Evolutionary conservation across 805 yeast species (phyloP).

Genomic region (Candida mattraensis): DNA sequence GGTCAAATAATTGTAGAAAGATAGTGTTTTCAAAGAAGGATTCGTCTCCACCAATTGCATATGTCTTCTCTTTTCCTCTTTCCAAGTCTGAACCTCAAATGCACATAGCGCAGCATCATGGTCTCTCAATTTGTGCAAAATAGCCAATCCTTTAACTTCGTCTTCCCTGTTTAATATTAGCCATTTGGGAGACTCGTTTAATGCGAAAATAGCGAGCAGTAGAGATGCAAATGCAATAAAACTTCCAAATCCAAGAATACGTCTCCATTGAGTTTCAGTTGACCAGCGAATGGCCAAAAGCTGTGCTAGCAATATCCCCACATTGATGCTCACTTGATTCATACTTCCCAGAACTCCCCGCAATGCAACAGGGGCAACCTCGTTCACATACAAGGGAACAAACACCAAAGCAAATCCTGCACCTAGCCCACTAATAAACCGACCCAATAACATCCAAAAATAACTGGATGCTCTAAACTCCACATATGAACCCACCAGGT

Average conservation of each 20-base stretch:
- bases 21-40: conserved; percentile 24
- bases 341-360: conserved; percentile 84
- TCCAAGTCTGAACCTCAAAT: conserved; percentile 33
- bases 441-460: conserved; percentile 53
- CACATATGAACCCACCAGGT: conserved; percentile 60
- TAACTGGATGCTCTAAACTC: conserved; percentile 52
- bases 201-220: conserved; percentile 38
- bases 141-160: conserved; percentile 21
- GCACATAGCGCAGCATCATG: conserved; percentile 14
- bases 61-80: conserved; percentile 27
- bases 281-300: conserved; percentile 69
- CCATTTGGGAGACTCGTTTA: conserved; percentile 88
- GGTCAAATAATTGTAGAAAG: conserved; percentile 47
- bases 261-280: conserved; percentile 69
- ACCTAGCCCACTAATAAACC: conserved; percentile 78
- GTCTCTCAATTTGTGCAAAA: conserved; percentile 40
- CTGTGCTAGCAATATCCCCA: conserved; percentile 85
- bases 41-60: conserved; percentile 21
- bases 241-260: conserved; percentile 61
- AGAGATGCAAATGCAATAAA: conserved; percentile 52
- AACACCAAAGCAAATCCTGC: conserved; percentile 88
- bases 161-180: conserved; percentile 47
- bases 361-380: conserved; percentile 65
- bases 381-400: conserved; percentile 79
- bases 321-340: conserved; percentile 83